Percentiles rank a stretch among this genome's conserved stretches.
phyloP scores from a whole-genome alignment of 2,329 filamentous ascomycete species.

The Huntiella abstrusa region DNA sequence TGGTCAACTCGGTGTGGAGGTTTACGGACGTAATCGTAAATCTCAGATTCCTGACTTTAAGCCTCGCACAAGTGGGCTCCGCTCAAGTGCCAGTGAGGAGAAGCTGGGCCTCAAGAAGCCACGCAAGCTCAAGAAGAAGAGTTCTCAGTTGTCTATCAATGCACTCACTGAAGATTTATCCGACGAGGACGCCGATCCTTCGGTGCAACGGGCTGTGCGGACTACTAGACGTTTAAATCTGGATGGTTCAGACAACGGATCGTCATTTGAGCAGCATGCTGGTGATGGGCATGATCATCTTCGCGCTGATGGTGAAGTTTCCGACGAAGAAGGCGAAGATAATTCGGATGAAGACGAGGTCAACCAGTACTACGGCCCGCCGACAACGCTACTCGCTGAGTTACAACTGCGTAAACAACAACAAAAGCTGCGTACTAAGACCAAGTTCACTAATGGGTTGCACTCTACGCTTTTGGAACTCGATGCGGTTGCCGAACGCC shows the following conservation, averaged over 20 bases:
- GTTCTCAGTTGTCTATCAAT: slow-evolving; percentile 8
- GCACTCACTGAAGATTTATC: background rate
- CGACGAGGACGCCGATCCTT: background rate
- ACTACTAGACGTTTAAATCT: slow-evolving; percentile 7
- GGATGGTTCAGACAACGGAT: slow-evolving; percentile 5
- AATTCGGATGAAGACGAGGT: slow-evolving; percentile 29
- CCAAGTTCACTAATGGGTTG: slow-evolving; percentile 59
- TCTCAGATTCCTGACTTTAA: slow-evolving; percentile 17
- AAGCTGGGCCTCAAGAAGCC: slow-evolving; percentile 7
- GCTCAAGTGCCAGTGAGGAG: slow-evolving; percentile 3
- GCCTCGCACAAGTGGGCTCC: slow-evolving; percentile 5
- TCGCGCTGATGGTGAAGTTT: background rate
- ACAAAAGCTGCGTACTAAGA: slow-evolving; percentile 55
- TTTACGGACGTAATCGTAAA: slow-evolving; percentile 41
- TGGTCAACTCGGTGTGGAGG: slow-evolving; percentile 53
- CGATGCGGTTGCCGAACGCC: slow-evolving; percentile 73
- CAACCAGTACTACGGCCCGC: slow-evolving; percentile 45
- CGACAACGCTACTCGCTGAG: slow-evolving; percentile 83
- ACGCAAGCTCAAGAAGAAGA: slow-evolving; percentile 6
- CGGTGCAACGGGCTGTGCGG: background rate
- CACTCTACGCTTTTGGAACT: slow-evolving; percentile 79
- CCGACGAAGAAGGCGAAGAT: slow-evolving; percentile 14
- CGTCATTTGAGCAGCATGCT: background rate
- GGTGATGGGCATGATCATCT: slow-evolving; percentile 5
- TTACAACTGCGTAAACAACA: slow-evolving; percentile 80